These are phyloP conservation scores for Yamadazyma friedrichii DNA, from an alignment of 1,139 yeast species.

Conservation along the genomic window DNA sequence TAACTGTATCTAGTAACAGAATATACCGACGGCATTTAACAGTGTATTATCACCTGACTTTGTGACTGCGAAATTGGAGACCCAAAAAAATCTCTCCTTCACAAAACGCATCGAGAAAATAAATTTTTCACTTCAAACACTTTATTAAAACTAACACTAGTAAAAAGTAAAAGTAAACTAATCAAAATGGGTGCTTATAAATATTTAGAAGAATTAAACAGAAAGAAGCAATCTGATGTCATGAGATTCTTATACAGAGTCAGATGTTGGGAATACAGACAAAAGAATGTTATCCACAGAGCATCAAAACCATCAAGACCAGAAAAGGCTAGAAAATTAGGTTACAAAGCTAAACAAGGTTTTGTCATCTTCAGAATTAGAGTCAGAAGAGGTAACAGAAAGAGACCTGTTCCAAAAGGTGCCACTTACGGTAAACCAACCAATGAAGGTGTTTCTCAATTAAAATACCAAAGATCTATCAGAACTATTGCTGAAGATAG, in stretches of 20 bases:
- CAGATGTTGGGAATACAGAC: conserved; percentile 99
- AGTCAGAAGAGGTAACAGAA: conserved; percentile 99
- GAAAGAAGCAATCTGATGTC: conserved; percentile 99
- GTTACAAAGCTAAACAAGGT: conserved; percentile 99
- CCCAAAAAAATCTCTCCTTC: neutral
- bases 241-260: conserved; percentile 98
- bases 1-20: too few species aligned
- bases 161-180: neutral
- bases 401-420: conserved; percentile 99
- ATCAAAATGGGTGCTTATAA: conserved; percentile 97
- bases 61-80: neutral
- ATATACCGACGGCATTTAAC: too few species aligned
- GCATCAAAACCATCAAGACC: conserved; percentile 99
- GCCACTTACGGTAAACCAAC: conserved; percentile 99
- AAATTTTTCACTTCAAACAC: neutral
- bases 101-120: neutral
- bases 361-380: conserved; percentile 97
- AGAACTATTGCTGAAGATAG: conserved; percentile 99
- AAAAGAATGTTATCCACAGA: conserved; percentile 97
- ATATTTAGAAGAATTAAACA: conserved; percentile 98
- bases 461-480: conserved; percentile 98
- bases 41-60: neutral
- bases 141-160: too few species aligned
- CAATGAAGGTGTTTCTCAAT: conserved; percentile 99
- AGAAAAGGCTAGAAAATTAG: conserved; percentile 99